Percentiles rank a stretch among this genome's conserved stretches.
phyloP scores from a whole-genome alignment of 2,329 filamentous ascomycete genomes.

The Colletotrichum navitas region DNA sequence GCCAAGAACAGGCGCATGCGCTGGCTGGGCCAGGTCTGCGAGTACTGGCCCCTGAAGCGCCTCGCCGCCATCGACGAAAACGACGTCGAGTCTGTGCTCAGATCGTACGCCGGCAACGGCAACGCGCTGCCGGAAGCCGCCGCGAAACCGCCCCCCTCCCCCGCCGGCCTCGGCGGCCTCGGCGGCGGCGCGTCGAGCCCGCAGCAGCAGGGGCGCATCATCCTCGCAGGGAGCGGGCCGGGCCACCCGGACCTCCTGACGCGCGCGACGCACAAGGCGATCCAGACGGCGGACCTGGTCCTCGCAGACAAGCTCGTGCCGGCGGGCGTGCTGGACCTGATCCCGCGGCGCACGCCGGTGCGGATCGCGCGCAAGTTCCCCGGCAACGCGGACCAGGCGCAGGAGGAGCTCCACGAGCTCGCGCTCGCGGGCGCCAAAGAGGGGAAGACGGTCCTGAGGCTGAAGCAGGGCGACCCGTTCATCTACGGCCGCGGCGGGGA shows the following conservation, averaged over 20 bases:
- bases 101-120: constrained; percentile 68
- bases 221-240: constrained; percentile 91
- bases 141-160: not conserved
- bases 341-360: constrained; percentile 89
- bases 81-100: constrained; percentile 83
- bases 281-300: constrained; percentile 80
- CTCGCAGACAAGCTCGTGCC: constrained; percentile 90
- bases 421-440: constrained; percentile 74
- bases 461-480: constrained; percentile 98
- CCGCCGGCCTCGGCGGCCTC: not conserved
- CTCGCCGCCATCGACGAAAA: constrained; percentile 83
- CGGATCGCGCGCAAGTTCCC: constrained; percentile 98
- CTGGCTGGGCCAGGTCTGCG: constrained; percentile 96
- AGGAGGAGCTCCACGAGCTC: constrained; percentile 86
- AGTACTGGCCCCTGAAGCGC: constrained; percentile 94
- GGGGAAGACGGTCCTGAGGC: constrained; percentile 84
- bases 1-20: constrained; percentile 86
- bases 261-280: constrained; percentile 81
- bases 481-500: constrained; percentile 96
- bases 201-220: constrained; percentile 74
- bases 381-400: constrained; percentile 93
- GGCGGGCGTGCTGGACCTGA: constrained; percentile 85
- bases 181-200: not conserved
- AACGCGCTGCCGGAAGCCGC: not conserved
- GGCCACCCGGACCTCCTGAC: constrained; percentile 95